Evolutionary conservation across 148 eudicot genomes (phyloP).

Genomic region (Linanthus parryae): DNA sequence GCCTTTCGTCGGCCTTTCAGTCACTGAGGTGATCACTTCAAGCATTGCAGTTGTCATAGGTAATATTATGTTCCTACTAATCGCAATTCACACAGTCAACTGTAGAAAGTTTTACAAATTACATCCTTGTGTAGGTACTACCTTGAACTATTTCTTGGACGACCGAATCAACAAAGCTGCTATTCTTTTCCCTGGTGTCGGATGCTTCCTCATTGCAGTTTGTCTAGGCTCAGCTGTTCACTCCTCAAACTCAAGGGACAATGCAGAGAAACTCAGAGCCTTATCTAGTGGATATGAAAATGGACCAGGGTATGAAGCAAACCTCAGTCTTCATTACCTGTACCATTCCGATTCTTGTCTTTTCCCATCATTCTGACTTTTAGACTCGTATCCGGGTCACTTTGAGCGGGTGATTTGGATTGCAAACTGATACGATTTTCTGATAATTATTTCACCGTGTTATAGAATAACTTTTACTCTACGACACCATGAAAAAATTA

Average conservation of each 20-base stretch:
- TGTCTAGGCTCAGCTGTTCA: constrained; percentile 25
- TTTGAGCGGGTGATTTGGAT: too few relatives aligned
- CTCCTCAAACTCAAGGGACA: constrained; percentile 21
- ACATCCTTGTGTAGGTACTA: constrained; percentile 16
- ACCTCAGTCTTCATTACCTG: too few relatives aligned
- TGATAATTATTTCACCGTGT: too few relatives aligned
- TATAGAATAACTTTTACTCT: too few relatives aligned
- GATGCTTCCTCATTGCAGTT: constrained; percentile 29
- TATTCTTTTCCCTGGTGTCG: constrained; percentile 28
- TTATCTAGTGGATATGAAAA: neutral
- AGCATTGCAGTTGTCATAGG: constrained; percentile 28
- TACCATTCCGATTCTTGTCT: too few relatives aligned
- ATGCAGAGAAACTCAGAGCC: constrained; percentile 17
- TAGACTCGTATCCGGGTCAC: too few relatives aligned
- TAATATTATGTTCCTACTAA: too few relatives aligned
- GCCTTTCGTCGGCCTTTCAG: constrained; percentile 19
- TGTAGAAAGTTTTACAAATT: too few relatives aligned
- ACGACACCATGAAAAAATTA: too few relatives aligned
- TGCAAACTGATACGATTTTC: too few relatives aligned
- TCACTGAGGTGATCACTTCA: constrained; percentile 16
- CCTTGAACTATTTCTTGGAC: constrained; percentile 28
- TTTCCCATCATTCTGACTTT: too few relatives aligned
- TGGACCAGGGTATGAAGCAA: neutral
- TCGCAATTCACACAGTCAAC: too few relatives aligned
- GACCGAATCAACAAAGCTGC: constrained; percentile 25